Conservation (phyloP, 805 yeast genomes). For the Crinitomyces ghanaensis region DNA sequence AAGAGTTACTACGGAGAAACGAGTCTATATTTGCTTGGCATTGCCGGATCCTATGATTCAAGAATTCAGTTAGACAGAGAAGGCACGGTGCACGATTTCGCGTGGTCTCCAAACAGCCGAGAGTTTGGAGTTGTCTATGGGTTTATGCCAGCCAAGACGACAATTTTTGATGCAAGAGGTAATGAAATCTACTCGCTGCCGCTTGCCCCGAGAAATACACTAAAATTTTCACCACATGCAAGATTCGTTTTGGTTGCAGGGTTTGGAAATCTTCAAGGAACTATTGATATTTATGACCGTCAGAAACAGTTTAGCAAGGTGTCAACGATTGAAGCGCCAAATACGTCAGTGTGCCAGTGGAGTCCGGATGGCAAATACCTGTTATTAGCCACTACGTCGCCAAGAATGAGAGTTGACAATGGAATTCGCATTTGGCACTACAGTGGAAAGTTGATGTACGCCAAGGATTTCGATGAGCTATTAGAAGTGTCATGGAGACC, state of each 20-base stretch:
- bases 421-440: slow-evolving; percentile 92
- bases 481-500: slow-evolving; percentile 80
- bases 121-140: slow-evolving; percentile 98
- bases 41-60: slow-evolving; percentile 85
- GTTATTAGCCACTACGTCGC: slow-evolving; percentile 93
- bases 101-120: slow-evolving; percentile 93
- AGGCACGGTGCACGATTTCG: slow-evolving; percentile 95
- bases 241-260: slow-evolving; percentile 89
- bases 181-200: slow-evolving; percentile 74
- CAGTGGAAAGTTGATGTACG: slow-evolving; percentile 67
- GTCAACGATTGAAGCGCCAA: slow-evolving; percentile 77
- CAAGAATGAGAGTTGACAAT: slow-evolving; percentile 93
- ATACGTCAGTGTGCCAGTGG: slow-evolving; percentile 96
- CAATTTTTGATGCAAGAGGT: slow-evolving; percentile 91
- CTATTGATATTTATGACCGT: slow-evolving; percentile 90
- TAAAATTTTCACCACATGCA: slow-evolving; percentile 89
- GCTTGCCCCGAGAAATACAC: slow-evolving; percentile 78
- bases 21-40: slow-evolving; percentile 77
- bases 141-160: slow-evolving; percentile 92
- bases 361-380: slow-evolving; percentile 92
- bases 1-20: slow-evolving; percentile 96
- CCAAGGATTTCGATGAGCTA: slow-evolving; percentile 72
- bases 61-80: slow-evolving; percentile 79
- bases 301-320: slow-evolving; percentile 72
- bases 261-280: slow-evolving; percentile 95